phyloP scores from a whole-genome alignment of 2,329 filamentous ascomycete species.

The Epichloe festucae region DNA sequence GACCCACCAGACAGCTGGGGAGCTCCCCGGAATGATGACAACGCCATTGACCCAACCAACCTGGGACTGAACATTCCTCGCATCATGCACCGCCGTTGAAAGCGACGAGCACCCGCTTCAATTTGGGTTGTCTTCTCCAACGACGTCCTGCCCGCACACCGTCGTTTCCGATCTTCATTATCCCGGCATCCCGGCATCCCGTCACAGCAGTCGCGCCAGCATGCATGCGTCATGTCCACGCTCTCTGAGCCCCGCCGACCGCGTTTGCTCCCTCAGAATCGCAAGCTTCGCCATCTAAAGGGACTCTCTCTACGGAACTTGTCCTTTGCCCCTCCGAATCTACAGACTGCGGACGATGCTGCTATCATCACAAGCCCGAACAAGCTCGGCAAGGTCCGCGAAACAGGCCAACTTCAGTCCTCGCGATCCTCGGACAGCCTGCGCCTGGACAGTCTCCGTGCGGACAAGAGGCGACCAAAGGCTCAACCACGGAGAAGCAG shows the following conservation, averaged over 20 bases:
- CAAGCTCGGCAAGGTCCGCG: constrained; percentile 45
- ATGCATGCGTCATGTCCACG: constrained; percentile 20
- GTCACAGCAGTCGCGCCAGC: constrained; percentile 3
- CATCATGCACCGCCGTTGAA: no score
- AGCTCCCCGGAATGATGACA: no score
- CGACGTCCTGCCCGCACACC: background rate
- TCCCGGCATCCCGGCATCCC: background rate
- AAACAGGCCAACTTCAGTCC: constrained; percentile 36
- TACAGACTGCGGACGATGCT: constrained; percentile 67
- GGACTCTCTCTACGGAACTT: constrained; percentile 82
- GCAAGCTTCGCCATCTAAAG: constrained; percentile 75
- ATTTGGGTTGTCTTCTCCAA: no score
- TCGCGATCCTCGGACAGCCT: constrained; percentile 30
- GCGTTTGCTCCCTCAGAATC: constrained; percentile 57
- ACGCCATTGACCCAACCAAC: no score
- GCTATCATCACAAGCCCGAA: constrained; percentile 56
- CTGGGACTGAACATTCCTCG: no score
- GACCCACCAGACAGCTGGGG: no score
- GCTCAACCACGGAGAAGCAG: constrained; percentile 31
- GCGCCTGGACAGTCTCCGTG: constrained; percentile 5
- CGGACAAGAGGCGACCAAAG: constrained; percentile 6
- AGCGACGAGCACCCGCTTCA: no score
- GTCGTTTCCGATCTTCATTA: background rate
- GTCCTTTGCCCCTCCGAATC: constrained; percentile 45
- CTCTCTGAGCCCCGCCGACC: constrained; percentile 30